Evolutionary conservation across 164 flowering plant species (phyloP).

Genomic region (Liquidambar formosana): DNA sequence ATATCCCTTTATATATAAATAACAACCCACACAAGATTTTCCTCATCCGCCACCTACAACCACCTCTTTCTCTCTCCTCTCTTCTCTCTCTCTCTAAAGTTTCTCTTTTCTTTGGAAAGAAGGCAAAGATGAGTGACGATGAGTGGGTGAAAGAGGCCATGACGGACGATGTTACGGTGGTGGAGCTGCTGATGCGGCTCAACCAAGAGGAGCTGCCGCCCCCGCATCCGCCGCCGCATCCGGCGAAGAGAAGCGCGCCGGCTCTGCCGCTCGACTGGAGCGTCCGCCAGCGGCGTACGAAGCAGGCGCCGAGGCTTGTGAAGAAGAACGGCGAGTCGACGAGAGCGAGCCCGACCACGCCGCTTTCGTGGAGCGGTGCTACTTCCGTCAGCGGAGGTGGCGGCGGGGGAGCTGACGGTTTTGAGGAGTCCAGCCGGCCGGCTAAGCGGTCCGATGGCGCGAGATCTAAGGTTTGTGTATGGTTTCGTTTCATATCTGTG

Average conservation of each 20-base stretch:
- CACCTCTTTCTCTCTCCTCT: conserved; percentile 5
- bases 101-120: background rate
- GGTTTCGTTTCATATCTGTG: background rate
- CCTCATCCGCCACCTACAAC: conserved; percentile 6
- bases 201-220: conserved; percentile 2
- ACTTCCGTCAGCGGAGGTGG: conserved; percentile 42
- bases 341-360: conserved; percentile 60
- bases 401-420: conserved; percentile 21
- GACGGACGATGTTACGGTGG: conserved; percentile 34
- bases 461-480: conserved; percentile 50
- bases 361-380: conserved; percentile 62
- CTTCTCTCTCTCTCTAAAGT: conserved; percentile 1
- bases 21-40: conserved; percentile 5
- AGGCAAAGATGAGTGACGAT: conserved; percentile 18
- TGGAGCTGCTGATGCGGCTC: conserved; percentile 34
- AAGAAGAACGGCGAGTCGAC: conserved; percentile 27
- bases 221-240: conserved; percentile 1
- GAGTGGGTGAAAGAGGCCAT: conserved; percentile 40
- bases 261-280: conserved; percentile 41
- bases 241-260: background rate
- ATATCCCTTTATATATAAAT: too few relatives aligned
- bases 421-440: conserved; percentile 38
- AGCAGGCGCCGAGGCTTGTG: conserved; percentile 5
- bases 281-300: conserved; percentile 46
- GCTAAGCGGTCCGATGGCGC: conserved; percentile 9